Evolutionary conservation across 1,284 basidiomycete species (phyloP).

Genomic region (Rhodofomes roseus): DNA sequence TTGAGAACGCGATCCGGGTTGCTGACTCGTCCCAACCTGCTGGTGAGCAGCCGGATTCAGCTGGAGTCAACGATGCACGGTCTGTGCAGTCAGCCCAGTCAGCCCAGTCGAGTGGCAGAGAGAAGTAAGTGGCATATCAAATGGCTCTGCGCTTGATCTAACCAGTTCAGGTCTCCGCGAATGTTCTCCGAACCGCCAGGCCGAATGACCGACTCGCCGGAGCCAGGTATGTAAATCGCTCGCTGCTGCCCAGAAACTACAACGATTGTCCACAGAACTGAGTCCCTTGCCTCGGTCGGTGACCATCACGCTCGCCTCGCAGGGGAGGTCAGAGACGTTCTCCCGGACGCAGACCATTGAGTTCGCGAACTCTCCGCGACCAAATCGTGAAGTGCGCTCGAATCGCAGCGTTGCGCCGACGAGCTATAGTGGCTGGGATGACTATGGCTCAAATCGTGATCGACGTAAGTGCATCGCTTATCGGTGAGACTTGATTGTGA

Average conservation of each 20-base stretch:
- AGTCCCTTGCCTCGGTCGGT: neutral
- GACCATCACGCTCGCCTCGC: conserved; percentile 3
- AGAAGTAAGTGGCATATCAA: neutral
- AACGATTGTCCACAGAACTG: neutral
- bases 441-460: conserved; percentile 1
- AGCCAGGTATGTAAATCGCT: neutral
- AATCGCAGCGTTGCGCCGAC: neutral
- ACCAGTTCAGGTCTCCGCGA: neutral
- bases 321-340: neutral
- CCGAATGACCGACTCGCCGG: neutral
- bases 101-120: neutral
- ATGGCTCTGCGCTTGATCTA: neutral
- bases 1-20: neutral
- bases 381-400: conserved; percentile 11
- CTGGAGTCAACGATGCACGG: neutral
- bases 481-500: too few relatives aligned
- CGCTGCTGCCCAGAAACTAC: neutral
- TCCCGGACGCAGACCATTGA: conserved; percentile 56
- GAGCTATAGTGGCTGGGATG: neutral
- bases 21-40: neutral
- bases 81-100: neutral
- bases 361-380: conserved; percentile 37
- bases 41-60: neutral
- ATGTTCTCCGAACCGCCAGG: neutral
- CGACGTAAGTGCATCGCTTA: conserved; percentile 6